Evolutionary conservation across 116 monocot species (phyloP).

Genomic region (Dioscorea cayenensis): DNA sequence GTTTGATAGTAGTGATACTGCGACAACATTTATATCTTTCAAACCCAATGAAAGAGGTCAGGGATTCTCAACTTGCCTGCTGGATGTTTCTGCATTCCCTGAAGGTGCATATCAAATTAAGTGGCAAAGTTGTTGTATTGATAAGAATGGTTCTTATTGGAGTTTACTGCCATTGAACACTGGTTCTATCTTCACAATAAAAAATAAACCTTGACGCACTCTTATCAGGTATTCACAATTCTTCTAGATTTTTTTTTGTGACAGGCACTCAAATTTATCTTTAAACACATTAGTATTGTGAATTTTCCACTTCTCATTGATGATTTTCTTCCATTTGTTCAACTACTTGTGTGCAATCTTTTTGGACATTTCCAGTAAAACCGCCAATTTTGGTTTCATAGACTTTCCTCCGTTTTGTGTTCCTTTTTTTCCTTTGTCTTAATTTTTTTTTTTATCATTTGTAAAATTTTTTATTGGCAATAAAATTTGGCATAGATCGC

Average conservation of each 20-base stretch:
- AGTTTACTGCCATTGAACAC: slow-evolving; percentile 48
- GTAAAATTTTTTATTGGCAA: too few species aligned
- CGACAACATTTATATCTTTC: slow-evolving; percentile 37
- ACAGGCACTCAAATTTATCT: neutral
- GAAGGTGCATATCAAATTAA: slow-evolving; percentile 66
- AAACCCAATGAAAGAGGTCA: slow-evolving; percentile 48
- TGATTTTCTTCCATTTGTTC: too few species aligned
- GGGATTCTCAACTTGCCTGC: slow-evolving; percentile 75
- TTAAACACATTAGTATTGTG: too few species aligned
- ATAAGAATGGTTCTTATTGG: slow-evolving; percentile 39
- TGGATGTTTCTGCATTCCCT: slow-evolving; percentile 69
- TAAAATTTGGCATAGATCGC: too few species aligned
- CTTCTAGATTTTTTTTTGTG: neutral
- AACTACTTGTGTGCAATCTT: too few species aligned
- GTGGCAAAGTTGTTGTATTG: slow-evolving; percentile 72
- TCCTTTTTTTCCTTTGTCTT: too few species aligned
- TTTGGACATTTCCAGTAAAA: too few species aligned
- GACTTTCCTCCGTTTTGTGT: too few species aligned
- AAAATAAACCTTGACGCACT: neutral
- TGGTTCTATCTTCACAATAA: slow-evolving; percentile 28
- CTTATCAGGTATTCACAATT: neutral
- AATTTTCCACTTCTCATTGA: too few species aligned
- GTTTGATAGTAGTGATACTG: slow-evolving; percentile 7
- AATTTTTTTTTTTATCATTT: too few species aligned
- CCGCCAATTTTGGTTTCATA: too few species aligned